Conservation (phyloP, 1,284 basidiomycete genomes). For the Tilletiopsis washingtonensis region DNA sequence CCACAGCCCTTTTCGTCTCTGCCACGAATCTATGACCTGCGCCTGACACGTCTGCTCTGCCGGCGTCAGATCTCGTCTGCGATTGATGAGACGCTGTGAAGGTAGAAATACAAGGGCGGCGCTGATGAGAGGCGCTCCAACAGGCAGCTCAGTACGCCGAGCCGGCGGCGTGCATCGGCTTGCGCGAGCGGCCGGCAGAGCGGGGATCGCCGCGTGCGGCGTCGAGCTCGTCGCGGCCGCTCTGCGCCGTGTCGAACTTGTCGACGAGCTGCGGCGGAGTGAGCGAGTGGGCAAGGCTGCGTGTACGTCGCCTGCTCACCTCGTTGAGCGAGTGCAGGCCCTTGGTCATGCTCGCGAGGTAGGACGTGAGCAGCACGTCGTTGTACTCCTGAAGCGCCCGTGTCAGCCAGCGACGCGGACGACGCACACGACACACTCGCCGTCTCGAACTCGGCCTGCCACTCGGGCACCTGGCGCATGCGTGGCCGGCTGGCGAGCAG, state of each 20-base stretch:
- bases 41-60: too few species aligned
- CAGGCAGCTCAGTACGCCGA: too few species aligned
- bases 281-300: not conserved
- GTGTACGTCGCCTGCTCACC: slow-evolving; percentile 55
- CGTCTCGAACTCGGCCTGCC: slow-evolving; percentile 21
- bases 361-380: slow-evolving; percentile 84
- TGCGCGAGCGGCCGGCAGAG: too few species aligned
- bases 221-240: not conserved
- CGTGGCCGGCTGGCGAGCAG: slow-evolving; percentile 61
- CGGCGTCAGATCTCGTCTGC: too few species aligned
- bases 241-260: slow-evolving; percentile 24
- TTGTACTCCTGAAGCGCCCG: slow-evolving; percentile 68
- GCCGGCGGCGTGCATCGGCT: too few species aligned
- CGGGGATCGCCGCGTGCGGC: too few species aligned
- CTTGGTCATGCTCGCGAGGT: slow-evolving; percentile 78
- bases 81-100: too few species aligned
- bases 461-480: slow-evolving; percentile 18
- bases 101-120: too few species aligned
- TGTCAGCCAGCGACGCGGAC: too few species aligned
- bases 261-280: slow-evolving; percentile 21
- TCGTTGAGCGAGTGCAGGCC: slow-evolving; percentile 79
- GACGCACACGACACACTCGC: slow-evolving; percentile 2
- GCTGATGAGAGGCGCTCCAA: too few species aligned
- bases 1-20: too few species aligned
- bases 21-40: too few species aligned